Evolutionary conservation across 176 grass and related monocot genomes (phyloP), one percentile per base, ranked within the genome.

Genomic region (Paspalum vaginatum): DNA sequence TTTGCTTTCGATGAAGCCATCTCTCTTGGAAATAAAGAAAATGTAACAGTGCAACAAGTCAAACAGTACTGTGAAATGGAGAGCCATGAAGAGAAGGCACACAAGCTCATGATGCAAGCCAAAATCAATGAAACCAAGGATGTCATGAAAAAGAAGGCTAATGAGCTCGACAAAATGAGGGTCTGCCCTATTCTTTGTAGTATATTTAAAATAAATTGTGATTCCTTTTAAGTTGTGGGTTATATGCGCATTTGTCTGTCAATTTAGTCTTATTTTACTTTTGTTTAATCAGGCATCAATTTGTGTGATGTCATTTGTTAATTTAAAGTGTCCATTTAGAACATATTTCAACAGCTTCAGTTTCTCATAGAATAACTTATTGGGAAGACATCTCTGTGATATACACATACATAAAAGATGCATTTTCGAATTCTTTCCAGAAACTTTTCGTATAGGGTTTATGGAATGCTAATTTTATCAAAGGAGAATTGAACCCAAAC

Each of bases 41-140:
- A 91, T 80, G 80, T 97, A 63, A 97, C 94, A 15, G 76, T 91
- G 57, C 77, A 89, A 42, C 94, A 97, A 87, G 94, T 97, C 39
- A 97, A 93, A 82, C 94, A 97, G 74, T 97, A 93, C 61, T 97
- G 94, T 79, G 86, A 97, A 74, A 97, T 97, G 94, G 88, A 93
- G 86, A 97, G 91, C 68, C 88, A 87, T 56, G 88, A 97, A 76
- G 88, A 97, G 73, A 91, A 87, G 84, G 76, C 89, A 2, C 94
- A 97, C 65, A 93, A 97, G 67, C 44, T 91, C 81, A 85, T 91
- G 80, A 89, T 89, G 91, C 94, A 93, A 78, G 85, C 64, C 58
- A 97, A 97, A 82, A 93, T 97, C 61, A 93, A 93, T 55, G 94
- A 97, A 48, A 93, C 94, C 10, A 97, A 82, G 74, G 94, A 91